phyloP scores from a whole-genome alignment of 169 alveolate genomes.

The Eimeria sp. region DNA sequence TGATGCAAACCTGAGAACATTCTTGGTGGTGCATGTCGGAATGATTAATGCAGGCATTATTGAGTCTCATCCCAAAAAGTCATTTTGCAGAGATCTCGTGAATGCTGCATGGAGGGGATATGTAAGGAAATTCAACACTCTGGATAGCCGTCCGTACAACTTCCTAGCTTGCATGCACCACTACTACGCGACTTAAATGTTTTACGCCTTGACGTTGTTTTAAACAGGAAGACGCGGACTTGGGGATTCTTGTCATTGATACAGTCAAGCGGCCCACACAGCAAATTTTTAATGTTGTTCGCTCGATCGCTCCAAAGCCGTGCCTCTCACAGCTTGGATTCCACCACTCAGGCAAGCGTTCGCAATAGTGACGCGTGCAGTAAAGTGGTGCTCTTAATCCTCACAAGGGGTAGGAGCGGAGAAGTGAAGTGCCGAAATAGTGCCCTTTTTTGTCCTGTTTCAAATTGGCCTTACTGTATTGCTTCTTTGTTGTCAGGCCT shows the following conservation, averaged over 20 bases:
- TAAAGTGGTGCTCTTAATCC: background rate
- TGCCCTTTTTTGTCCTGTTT: background rate
- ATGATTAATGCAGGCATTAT: conserved; percentile 84
- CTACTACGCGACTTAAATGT: background rate
- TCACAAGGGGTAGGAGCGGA: background rate
- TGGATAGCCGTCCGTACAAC: background rate
- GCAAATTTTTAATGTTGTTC: conserved; percentile 87
- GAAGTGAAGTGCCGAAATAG: background rate
- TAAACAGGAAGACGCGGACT: conserved; percentile 90
- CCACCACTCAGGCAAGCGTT: conserved; percentile 43
- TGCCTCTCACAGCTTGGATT: conserved; percentile 47
- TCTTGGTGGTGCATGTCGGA: background rate
- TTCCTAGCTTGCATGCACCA: background rate
- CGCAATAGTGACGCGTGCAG: background rate
- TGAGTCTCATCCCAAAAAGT: conserved; percentile 90
- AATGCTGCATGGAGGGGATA: conserved; percentile 93
- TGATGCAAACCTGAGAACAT: background rate
- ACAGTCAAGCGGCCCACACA: conserved; percentile 92
- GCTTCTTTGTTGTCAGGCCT: background rate
- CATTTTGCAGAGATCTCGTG: conserved; percentile 89
- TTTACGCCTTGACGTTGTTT: background rate
- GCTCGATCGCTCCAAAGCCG: conserved; percentile 88
- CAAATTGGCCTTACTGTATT: background rate
- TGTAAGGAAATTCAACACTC: conserved; percentile 65
- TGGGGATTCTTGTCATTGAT: conserved; percentile 90